Evolutionary conservation across 116 monocot genomes (phyloP).

Genomic region (Phalaenopsis hybrid): DNA sequence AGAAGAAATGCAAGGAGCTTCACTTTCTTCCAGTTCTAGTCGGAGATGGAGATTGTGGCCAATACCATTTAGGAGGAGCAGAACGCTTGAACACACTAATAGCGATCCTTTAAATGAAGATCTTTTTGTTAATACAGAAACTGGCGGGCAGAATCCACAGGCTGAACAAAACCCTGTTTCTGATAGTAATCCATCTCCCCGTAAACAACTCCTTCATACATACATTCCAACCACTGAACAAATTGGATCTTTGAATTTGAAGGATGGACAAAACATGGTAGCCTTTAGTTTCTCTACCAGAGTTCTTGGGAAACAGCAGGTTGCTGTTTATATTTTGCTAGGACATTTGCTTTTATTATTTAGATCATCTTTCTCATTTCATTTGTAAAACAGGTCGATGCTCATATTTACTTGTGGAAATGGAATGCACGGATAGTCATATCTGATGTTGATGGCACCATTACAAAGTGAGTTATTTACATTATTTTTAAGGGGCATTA

Average conservation of each 20-base stretch:
- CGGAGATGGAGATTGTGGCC: slow-evolving; percentile 87
- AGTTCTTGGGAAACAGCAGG: slow-evolving; percentile 67
- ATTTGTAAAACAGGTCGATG: slow-evolving; percentile 50
- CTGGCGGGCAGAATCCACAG: slow-evolving; percentile 29
- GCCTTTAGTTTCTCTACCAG: slow-evolving; percentile 68
- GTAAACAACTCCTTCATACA: slow-evolving; percentile 58
- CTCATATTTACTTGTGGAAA: slow-evolving; percentile 73
- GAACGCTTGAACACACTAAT: slow-evolving; percentile 49
- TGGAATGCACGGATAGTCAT: slow-evolving; percentile 79
- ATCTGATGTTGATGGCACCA: slow-evolving; percentile 81
- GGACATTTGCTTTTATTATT: slow-evolving; percentile 7
- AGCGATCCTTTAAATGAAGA: slow-evolving; percentile 53
- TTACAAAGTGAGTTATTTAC: slow-evolving; percentile 53
- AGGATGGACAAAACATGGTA: slow-evolving; percentile 59
- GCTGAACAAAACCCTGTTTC: slow-evolving; percentile 25
- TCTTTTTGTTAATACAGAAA: slow-evolving; percentile 53
- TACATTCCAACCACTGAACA: slow-evolving; percentile 72
- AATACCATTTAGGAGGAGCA: slow-evolving; percentile 65
- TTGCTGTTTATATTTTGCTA: slow-evolving; percentile 6
- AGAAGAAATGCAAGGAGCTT: slow-evolving; percentile 29
- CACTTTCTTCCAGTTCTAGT: slow-evolving; percentile 34
- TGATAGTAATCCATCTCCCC: slow-evolving; percentile 31
- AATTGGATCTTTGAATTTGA: slow-evolving; percentile 62
- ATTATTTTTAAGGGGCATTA: neutral
- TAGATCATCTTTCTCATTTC: neutral